Conservation (phyloP, 73 alveolate species). For the Effrenium voratum region DNA sequence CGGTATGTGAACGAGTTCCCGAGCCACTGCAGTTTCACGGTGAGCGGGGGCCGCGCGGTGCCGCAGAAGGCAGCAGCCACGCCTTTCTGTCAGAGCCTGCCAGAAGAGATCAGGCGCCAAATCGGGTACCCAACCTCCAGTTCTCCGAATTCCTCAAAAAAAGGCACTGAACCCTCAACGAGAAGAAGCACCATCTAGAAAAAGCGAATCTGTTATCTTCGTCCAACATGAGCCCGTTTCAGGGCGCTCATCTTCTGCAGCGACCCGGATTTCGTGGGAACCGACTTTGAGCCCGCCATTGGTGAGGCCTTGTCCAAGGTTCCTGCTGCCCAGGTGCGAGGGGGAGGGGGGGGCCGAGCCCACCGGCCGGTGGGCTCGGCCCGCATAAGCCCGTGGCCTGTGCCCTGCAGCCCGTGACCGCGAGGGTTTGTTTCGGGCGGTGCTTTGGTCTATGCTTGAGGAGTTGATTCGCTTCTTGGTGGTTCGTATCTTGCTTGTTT, state of each 20-base stretch:
- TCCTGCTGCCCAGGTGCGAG: neutral
- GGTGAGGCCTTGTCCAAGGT: conserved; percentile 2
- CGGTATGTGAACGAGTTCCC: conserved; percentile 24
- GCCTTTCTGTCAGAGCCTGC: neutral
- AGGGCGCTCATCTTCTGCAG: conserved; percentile 20
- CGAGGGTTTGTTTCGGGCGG: no score
- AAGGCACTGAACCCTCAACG: no score
- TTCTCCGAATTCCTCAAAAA: no score
- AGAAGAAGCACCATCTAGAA: neutral
- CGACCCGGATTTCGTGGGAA: neutral
- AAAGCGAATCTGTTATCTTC: neutral
- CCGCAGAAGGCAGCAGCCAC: neutral
- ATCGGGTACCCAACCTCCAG: neutral
- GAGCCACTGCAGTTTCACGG: neutral
- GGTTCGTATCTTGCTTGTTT: no score
- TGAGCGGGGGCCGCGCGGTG: neutral
- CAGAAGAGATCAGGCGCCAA: neutral
- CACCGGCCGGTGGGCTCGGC: no score
- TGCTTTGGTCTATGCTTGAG: no score
- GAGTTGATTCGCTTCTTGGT: no score
- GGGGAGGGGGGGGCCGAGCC: no score
- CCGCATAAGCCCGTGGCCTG: no score
- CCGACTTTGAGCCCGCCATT: neutral
- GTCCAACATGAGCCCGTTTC: neutral
- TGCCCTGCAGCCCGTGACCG: no score